Evolutionary conservation across 179 eudicot genomes (phyloP), one percentile per base, ranked within the genome.

Genomic region (Carnegiea gigantea): DNA sequence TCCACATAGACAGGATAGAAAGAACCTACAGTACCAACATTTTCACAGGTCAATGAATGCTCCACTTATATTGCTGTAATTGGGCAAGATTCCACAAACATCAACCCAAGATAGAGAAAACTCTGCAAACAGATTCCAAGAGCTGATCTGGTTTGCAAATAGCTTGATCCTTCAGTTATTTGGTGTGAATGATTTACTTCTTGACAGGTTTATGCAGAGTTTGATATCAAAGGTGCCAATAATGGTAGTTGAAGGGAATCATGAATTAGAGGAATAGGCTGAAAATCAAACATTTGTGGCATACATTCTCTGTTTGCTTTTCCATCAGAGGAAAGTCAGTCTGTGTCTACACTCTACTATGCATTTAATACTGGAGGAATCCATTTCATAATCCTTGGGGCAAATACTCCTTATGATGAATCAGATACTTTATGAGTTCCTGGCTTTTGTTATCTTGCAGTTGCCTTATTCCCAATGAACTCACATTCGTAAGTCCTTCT

Each of bases 1-100:
- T 96, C 99, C 99, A 96, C 99, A 96, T 96, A 81, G 99, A 96
- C 98, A 96, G 94, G 96, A 94, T 92, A 92, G 99, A 96, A 89
- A 92, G 85, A 60, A 94, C 98, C 99, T 96, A 90, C 82, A 83
- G 60, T 38, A 73, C 21, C 71, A 80, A 6, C 46, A 70, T 9
- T 65, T 64, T n/a, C 48, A 48, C 65, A 40, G 65, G 77, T 64
- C n/a, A n/a, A n/a, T n/a, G n/a, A n/a, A n/a, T n/a, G n/a, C n/a
- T n/a, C n/a, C n/a, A n/a, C n/a, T n/a, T n/a, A n/a, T n/a, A n/a
- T n/a, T n/a, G n/a, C n/a, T n/a, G n/a, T n/a, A n/a, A n/a, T n/a
- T n/a, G n/a, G n/a, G n/a, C n/a, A n/a, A n/a, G n/a, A n/a, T n/a
- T n/a, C n/a, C n/a, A n/a, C n/a, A n/a, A n/a, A n/a, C n/a, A n/a